Percentiles rank a stretch among this genome's conserved stretches.
phyloP scores from a whole-genome alignment of 2,329 filamentous ascomycete species.

The Nannizziopsis barbatae region DNA sequence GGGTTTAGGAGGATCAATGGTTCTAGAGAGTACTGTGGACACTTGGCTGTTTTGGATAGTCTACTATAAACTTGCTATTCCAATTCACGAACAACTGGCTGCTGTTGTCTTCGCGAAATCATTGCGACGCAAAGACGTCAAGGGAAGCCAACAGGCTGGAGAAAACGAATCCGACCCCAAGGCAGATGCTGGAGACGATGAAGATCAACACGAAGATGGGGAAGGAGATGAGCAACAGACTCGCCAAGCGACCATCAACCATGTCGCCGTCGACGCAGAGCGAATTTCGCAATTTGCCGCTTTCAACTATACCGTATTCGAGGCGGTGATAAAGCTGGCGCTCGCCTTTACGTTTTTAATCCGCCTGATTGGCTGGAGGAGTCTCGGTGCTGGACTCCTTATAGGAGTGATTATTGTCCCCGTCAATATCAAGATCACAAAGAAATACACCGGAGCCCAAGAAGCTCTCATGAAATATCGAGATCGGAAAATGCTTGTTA shows the following conservation, averaged over 20 bases:
- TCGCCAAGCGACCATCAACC: slow-evolving; percentile 61
- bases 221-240: slow-evolving; percentile 44
- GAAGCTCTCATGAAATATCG: slow-evolving; percentile 63
- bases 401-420: slow-evolving; percentile 56
- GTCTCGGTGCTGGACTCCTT: slow-evolving; percentile 53
- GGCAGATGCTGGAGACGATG: slow-evolving; percentile 17
- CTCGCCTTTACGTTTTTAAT: slow-evolving; percentile 57
- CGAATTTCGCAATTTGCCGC: slow-evolving; percentile 58
- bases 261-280: slow-evolving; percentile 64
- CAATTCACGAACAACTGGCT: slow-evolving; percentile 58
- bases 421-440: slow-evolving; percentile 56
- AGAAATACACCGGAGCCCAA: slow-evolving; percentile 53
- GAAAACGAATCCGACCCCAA: slow-evolving; percentile 20
- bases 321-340: slow-evolving; percentile 50
- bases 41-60: slow-evolving; percentile 57
- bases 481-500: slow-evolving; percentile 62
- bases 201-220: slow-evolving; percentile 20
- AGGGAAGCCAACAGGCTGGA: slow-evolving; percentile 41
- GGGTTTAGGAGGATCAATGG: slow-evolving; percentile 49
- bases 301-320: slow-evolving; percentile 55
- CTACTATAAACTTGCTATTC: slow-evolving; percentile 51
- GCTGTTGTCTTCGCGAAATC: slow-evolving; percentile 66
- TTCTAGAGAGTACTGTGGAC: slow-evolving; percentile 49
- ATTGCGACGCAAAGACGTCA: slow-evolving; percentile 65
- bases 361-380: slow-evolving; percentile 60